Evolutionary conservation across 257 asterid genomes (phyloP), one percentile per base, ranked within the genome.

Genomic region (Perilla frutescens): DNA sequence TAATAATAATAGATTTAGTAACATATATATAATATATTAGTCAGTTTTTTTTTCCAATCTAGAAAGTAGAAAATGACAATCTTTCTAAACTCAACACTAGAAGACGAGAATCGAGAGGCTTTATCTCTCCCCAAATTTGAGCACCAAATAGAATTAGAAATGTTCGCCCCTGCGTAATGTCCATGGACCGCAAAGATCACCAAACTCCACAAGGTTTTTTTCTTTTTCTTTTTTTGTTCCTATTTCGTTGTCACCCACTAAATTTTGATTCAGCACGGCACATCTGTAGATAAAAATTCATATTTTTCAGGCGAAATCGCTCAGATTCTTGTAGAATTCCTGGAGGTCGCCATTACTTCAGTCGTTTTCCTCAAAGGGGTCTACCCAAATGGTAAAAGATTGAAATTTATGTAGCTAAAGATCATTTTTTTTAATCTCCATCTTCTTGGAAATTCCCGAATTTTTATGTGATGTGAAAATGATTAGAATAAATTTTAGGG

Each of bases 291-390:
- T 37, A 13, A 7, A 47, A 9, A 32, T 56, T 20, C 34, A 6
- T 56, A 32, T 40, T 66, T 70, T 67, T 69, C 93, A 91, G 96
- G 81, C 14, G 91, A 84, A 76, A 82, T 87, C n/a, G 89, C 87
- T 65, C 83, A 67, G 59, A 82, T 91, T 73, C 87, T 91, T 8
- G 90, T 86, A 5, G 97, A 93, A 58, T 93, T 93, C 68, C 73
- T 93, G 32, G 96, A 93, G 79, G 94, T 88, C 60, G 96, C 98
- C 75, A 82, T 93, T 62, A 88, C 96, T 6, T 88, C 96, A 44
- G 77, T 93, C 56, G 79, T 93, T 60, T 91, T 91, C 77, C 90
- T 93, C 72, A 91, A 89, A 87, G 96, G 96, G 58, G 47, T 91
- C 50, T 93, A 93, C 53, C 96, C 98, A 67, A 84, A 79, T 62